Percentiles rank a stretch among this genome's conserved stretches.
Evolutionary conservation across 495 filamentous ascomycete species (phyloP).

Genomic region (Pyrenula massariospora): DNA sequence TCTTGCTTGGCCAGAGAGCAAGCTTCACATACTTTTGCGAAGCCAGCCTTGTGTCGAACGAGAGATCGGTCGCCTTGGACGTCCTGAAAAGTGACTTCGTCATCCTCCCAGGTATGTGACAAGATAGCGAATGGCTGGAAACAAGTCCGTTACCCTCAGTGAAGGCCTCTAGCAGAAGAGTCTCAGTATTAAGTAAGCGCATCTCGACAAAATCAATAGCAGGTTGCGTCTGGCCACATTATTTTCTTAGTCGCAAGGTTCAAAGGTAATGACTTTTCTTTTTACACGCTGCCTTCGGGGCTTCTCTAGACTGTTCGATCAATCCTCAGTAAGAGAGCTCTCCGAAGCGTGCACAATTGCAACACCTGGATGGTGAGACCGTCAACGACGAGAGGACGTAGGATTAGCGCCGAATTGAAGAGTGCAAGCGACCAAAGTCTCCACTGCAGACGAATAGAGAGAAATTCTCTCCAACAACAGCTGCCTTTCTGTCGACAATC

Average conservation of each 20-base stretch:
- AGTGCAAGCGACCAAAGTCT: neutral
- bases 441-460: neutral
- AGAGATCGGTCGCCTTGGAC: neutral
- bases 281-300: neutral
- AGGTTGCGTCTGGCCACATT: neutral
- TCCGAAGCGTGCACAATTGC: neutral
- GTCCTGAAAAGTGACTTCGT: constrained; percentile 20
- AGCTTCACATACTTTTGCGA: neutral
- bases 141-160: constrained; percentile 1
- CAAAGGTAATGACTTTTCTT: neutral
- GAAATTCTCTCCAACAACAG: neutral
- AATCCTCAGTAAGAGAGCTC: neutral
- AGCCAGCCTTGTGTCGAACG: neutral
- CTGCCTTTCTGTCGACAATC: neutral
- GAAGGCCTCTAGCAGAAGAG: constrained; percentile 14
- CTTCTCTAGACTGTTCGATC: neutral
- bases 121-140: constrained; percentile 22
- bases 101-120: constrained; percentile 23
- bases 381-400: neutral
- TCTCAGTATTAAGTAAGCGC: constrained; percentile 18
- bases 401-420: neutral
- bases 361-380: neutral
- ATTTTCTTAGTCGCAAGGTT: neutral
- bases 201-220: constrained; percentile 7
- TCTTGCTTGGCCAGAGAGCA: neutral